Conservation (phyloP, 2,329 filamentous ascomycete genomes). For the Diaporthe ilicicola region DNA sequence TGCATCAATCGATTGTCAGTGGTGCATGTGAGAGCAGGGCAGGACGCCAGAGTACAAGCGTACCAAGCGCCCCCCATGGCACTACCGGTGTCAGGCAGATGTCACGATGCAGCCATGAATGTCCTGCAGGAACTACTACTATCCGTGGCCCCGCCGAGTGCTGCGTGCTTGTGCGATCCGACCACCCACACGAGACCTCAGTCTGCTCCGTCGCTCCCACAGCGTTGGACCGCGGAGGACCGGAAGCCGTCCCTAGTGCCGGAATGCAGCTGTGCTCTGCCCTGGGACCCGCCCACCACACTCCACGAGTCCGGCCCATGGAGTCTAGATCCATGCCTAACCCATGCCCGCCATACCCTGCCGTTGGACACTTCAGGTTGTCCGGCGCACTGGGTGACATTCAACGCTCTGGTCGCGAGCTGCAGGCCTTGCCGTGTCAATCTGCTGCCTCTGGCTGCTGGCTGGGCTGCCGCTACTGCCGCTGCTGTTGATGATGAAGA, state of each 20-base stretch:
- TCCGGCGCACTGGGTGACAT: constrained; percentile 26
- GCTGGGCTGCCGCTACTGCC: background rate
- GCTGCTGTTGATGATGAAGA: background rate
- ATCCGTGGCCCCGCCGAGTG: constrained; percentile 20
- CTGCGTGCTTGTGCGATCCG: background rate
- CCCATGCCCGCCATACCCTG: background rate
- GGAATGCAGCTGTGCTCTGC: background rate
- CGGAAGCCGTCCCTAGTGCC: constrained; percentile 25
- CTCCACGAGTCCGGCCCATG: background rate
- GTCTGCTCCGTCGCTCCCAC: background rate
- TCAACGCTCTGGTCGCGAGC: constrained; percentile 10
- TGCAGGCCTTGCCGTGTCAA: background rate
- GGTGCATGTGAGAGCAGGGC: background rate
- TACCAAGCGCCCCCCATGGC: constrained; percentile 2
- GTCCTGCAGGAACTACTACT: constrained; percentile 23
- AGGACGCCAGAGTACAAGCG: background rate
- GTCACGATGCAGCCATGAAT: constrained; percentile 22
- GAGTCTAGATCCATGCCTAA: constrained; percentile 3
- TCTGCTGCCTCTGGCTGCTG: background rate
- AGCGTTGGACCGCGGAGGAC: constrained; percentile 26
- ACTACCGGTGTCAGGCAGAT: constrained; percentile 25
- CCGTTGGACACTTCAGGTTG: background rate
- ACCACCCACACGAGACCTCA: constrained; percentile 11
- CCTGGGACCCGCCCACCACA: background rate
- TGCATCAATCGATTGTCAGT: background rate